phyloP scores from a whole-genome alignment of 148 eudicot genomes.

The Rhododendron mucronatum region DNA sequence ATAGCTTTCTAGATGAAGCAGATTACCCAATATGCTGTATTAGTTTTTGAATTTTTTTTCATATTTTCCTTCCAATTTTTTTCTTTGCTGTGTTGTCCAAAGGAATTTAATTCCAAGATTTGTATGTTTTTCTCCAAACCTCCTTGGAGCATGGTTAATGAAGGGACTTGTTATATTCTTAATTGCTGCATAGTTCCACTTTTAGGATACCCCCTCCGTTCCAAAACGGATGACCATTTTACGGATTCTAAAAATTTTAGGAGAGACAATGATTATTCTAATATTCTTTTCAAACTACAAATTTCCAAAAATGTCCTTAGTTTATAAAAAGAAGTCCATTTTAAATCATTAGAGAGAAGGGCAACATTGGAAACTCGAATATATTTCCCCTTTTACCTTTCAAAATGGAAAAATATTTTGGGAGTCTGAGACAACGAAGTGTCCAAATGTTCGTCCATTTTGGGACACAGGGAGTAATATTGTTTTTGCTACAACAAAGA shows the following conservation, averaged over 20 bases:
- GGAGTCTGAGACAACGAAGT: background rate
- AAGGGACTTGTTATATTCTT: background rate
- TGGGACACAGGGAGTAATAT: background rate
- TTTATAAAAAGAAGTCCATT: background rate
- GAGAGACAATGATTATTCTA: background rate
- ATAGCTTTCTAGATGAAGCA: background rate
- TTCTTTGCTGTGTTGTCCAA: background rate
- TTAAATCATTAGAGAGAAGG: background rate
- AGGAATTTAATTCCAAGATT: background rate
- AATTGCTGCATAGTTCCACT: background rate
- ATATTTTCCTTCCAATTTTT: background rate
- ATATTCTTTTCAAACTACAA: background rate
- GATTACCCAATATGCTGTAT: background rate
- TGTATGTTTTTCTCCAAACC: background rate
- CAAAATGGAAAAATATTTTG: background rate
- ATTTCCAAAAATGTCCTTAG: background rate
- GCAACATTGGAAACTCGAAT: background rate
- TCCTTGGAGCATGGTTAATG: conserved; percentile 4
- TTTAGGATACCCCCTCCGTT: background rate
- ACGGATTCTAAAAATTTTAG: background rate
- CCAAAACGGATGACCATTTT: background rate
- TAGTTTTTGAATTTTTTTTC: background rate
- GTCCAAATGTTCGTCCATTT: background rate
- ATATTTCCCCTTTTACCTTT: background rate
- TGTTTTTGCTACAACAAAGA: background rate